Evolutionary conservation across 78 protist genomes (phyloP).

Genomic region (Protostelium mycophagum): DNA sequence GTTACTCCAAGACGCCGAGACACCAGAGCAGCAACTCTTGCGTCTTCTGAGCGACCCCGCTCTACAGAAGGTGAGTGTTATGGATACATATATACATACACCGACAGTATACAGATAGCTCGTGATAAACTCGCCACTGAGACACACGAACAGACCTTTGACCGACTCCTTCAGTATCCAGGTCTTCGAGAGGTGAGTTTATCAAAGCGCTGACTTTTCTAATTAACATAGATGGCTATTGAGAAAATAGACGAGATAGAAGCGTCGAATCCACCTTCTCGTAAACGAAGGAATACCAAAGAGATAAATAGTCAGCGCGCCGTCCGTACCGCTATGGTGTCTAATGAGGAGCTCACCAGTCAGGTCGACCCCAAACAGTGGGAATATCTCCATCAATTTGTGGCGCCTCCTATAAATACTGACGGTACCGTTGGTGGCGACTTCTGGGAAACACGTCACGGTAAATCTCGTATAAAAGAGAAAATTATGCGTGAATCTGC

Average conservation of each 20-base stretch:
- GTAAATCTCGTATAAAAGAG: not conserved
- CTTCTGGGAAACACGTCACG: not conserved
- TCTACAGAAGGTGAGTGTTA: not conserved
- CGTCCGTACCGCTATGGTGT: not conserved
- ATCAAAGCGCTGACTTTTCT: not conserved
- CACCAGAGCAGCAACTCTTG: not conserved
- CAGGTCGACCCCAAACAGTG: not conserved
- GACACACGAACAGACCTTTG: not conserved
- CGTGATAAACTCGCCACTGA: not conserved
- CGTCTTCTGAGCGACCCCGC: not conserved
- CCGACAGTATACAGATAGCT: not conserved
- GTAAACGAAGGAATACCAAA: not conserved
- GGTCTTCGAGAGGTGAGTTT: not conserved
- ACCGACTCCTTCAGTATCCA: not conserved
- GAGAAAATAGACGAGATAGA: not conserved
- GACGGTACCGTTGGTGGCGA: not conserved
- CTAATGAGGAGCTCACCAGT: not conserved
- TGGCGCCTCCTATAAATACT: not conserved
- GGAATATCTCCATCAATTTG: slow-evolving; percentile 1
- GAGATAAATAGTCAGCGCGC: not conserved
- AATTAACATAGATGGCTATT: not conserved
- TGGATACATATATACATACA: not conserved
- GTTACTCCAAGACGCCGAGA: not conserved
- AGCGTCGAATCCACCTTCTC: not conserved
- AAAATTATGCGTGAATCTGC: not conserved